Evolutionary conservation across 352 stramenopile species (phyloP).

Genomic region (Thraustotheca clavata): DNA sequence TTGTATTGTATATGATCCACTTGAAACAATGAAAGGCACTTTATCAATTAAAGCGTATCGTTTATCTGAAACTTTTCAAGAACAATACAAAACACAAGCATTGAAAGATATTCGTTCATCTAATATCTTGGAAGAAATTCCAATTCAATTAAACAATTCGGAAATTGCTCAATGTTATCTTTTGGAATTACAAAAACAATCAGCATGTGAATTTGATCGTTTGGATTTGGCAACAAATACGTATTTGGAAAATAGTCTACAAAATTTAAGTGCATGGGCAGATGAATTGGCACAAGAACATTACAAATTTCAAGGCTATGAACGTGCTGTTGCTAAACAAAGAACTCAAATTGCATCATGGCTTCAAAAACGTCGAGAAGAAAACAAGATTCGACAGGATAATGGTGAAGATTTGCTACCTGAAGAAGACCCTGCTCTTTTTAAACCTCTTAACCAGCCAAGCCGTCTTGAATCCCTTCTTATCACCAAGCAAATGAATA

Average conservation of each 20-base stretch:
- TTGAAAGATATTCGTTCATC: slow-evolving; percentile 76
- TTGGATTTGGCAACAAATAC: slow-evolving; percentile 94
- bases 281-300: slow-evolving; percentile 96
- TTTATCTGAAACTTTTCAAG: slow-evolving; percentile 91
- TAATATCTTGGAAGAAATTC: slow-evolving; percentile 94
- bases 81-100: slow-evolving; percentile 80
- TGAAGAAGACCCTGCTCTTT: slow-evolving; percentile 79
- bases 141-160: slow-evolving; percentile 93
- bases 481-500: slow-evolving; percentile 90
- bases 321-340: slow-evolving; percentile 81
- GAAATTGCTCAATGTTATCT: slow-evolving; percentile 92
- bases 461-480: slow-evolving; percentile 82
- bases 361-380: slow-evolving; percentile 78
- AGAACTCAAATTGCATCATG: slow-evolving; percentile 75
- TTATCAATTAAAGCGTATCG: slow-evolving; percentile 94
- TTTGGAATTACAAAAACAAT: slow-evolving; percentile 73
- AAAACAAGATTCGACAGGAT: slow-evolving; percentile 81
- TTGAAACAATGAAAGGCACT: slow-evolving; percentile 91
- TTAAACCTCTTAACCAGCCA: slow-evolving; percentile 81
- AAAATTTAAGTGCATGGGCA: slow-evolving; percentile 96
- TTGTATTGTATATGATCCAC: slow-evolving; percentile 97
- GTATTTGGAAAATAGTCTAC: slow-evolving; percentile 96
- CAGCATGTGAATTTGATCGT: slow-evolving; percentile 86
- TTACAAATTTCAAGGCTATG: slow-evolving; percentile 87
- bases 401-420: slow-evolving; percentile 65